Base-by-base conservation (phyloP, 495 filamentous ascomycete genomes). In the Talaromyces wortmannii region DNA sequence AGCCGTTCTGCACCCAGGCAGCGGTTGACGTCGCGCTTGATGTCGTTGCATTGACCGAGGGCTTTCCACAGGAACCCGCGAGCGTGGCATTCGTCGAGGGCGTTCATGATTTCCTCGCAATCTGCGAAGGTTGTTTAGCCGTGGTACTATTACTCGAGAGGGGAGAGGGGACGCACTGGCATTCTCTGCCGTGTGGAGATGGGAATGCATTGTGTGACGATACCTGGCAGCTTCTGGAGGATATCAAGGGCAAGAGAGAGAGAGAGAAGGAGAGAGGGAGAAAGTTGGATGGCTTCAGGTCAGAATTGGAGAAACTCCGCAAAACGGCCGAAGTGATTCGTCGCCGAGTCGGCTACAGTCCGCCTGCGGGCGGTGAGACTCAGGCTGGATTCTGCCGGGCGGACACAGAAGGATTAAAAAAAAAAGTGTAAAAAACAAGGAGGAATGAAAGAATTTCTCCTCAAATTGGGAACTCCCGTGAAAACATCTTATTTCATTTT, bases 21-120 rank as follows among this genome's bases (percentile, higher is more conserved):
- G 58, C 81, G 75, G 68, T 86, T 91, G 51, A 98, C 87, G 23
- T 89, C 73, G 30, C 77, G 70, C 69, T 98, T 98, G 48, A 85
- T 82, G 32, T 85, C 80, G 64, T 88, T 97, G 84, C 94, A 98
- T 78, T 86, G 90, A 45, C 94, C 94, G 44, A 88, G 71, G 2
- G 87, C 81, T 67, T 94, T 96, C 79, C 85, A 89, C 7, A 97
- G 65, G 75, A 97, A 97, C 30, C 92, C 92, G 43, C 81, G 80
- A 11, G 90, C 91, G 67, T 98, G 94, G 74, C 94, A 98, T 77
- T 96, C 91, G 53, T 97, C 94, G 55, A 98, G 87, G 49, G 88
- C 86, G 16, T 72, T 82, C 87, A 97, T 96, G 62, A 97, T 80
- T 59, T 91, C 91, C 71, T 91, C 89, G 80, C 94, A 98, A 57